Conservation (phyloP, 2,329 filamentous ascomycete species). For the Sporothrix pseudoabietina region DNA sequence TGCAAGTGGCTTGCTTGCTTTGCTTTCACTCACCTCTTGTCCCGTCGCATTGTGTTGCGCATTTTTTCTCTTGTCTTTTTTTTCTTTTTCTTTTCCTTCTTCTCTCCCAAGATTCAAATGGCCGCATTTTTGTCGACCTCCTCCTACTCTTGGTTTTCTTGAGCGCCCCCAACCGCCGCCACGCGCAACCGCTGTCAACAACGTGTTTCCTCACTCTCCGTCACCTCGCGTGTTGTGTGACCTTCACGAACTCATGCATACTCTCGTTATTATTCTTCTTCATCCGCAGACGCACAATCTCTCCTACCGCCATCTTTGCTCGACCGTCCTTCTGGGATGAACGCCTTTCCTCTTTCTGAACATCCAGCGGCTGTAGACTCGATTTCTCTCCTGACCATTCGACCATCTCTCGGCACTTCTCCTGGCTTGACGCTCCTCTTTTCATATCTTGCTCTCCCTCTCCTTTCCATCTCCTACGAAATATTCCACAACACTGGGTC, state of each 20-base stretch:
- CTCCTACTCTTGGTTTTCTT: background rate
- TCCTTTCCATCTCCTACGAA: background rate
- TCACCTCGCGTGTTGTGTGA: background rate
- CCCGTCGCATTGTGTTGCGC: background rate
- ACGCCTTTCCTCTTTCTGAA: slow-evolving; percentile 4
- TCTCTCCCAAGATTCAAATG: background rate
- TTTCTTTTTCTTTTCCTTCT: too few relatives aligned
- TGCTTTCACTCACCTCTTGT: slow-evolving; percentile 5
- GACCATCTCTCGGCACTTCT: background rate
- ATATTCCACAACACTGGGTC: background rate
- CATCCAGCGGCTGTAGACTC: slow-evolving; percentile 25
- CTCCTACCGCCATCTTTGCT: background rate
- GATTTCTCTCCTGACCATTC: background rate
- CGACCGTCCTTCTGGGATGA: slow-evolving; percentile 7
- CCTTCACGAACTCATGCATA: background rate
- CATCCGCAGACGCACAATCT: slow-evolving; percentile 13
- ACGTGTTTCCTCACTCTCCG: slow-evolving; percentile 15
- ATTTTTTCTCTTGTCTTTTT: background rate
- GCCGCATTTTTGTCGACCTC: slow-evolving; percentile 15
- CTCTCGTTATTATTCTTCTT: background rate
- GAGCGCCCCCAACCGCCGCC: slow-evolving; percentile 9
- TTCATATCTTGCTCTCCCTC: slow-evolving; percentile 1
- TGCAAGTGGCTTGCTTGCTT: background rate
- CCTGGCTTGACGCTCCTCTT: background rate
- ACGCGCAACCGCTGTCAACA: slow-evolving; percentile 18